Evolutionary conservation across 805 yeast species (phyloP).

Genomic region (Kodamaea hsintzibuensis): DNA sequence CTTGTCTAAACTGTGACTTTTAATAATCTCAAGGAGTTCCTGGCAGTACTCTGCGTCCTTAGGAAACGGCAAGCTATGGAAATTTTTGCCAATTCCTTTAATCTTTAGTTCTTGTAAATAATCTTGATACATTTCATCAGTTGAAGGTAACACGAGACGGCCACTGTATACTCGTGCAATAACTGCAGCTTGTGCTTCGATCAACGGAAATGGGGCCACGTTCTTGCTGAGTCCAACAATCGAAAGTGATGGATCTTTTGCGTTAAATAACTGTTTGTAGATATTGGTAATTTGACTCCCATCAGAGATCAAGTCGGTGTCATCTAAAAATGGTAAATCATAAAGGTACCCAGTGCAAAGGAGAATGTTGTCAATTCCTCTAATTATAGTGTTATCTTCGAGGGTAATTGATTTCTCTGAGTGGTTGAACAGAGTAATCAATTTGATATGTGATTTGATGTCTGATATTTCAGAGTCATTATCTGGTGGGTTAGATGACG

Average conservation of each 20-base stretch:
- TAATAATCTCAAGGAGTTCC: constrained; percentile 17
- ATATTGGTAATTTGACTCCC: constrained; percentile 28
- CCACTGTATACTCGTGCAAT: constrained; percentile 36
- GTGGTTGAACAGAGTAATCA: constrained; percentile 25
- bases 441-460: constrained; percentile 5
- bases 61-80: constrained; percentile 21
- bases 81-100: constrained; percentile 22
- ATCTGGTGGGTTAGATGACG: constrained; percentile 8
- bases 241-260: constrained; percentile 30
- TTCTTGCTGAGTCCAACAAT: constrained; percentile 31
- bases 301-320: constrained; percentile 21
- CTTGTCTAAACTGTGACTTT: constrained; percentile 12
- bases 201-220: constrained; percentile 37
- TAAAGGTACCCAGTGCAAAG: constrained; percentile 28
- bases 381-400: constrained; percentile 15
- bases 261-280: constrained; percentile 35
- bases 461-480: not conserved
- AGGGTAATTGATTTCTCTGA: constrained; percentile 14
- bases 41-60: constrained; percentile 22
- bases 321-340: constrained; percentile 23
- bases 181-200: constrained; percentile 41
- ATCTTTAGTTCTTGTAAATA: constrained; percentile 19
- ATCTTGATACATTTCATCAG: constrained; percentile 27
- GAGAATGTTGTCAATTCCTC: constrained; percentile 20
- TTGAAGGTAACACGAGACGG: constrained; percentile 26